These are phyloP conservation scores for Thraustochytrium striatum DNA, from an alignment of 352 stramenopile genomes.

Conservation along the genomic window DNA sequence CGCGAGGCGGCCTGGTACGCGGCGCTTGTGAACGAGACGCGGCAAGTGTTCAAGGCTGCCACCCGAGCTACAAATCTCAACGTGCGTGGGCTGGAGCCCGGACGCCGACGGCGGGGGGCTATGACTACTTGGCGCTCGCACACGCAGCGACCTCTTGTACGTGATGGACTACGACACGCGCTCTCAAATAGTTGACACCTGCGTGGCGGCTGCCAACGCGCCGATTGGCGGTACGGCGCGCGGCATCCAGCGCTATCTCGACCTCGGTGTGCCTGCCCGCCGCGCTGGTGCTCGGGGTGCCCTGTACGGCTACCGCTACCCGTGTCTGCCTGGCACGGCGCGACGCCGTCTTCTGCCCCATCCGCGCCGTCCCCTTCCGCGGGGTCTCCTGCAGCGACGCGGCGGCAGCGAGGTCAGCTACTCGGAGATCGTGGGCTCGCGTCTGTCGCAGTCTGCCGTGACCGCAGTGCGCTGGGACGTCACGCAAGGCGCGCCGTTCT, in stretches of 20 bases:
- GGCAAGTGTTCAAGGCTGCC: neutral
- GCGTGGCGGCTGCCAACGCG: constrained; percentile 73
- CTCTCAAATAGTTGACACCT: constrained; percentile 80
- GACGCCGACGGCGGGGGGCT: constrained; percentile 72
- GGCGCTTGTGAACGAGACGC: neutral
- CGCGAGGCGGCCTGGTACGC: neutral
- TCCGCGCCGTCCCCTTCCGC: neutral
- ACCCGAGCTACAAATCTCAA: neutral
- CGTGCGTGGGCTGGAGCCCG: neutral
- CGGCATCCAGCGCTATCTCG: constrained; percentile 69
- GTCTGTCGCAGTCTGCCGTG: neutral
- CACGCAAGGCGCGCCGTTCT: neutral
- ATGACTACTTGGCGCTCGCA: constrained; percentile 68
- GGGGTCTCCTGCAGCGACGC: neutral
- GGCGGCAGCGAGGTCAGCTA: no score
- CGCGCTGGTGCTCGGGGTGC: constrained; percentile 78
- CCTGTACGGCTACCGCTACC: constrained; percentile 83
- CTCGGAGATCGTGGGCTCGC: no score
- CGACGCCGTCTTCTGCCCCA: neutral
- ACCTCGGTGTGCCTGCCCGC: constrained; percentile 59
- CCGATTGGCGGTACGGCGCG: constrained; percentile 66
- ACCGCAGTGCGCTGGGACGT: neutral
- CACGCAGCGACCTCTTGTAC: constrained; percentile 72
- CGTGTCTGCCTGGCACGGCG: constrained; percentile 56
- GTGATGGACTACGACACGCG: constrained; percentile 88